Conservation (phyloP, 805 yeast genomes). For the Metschnikowia hibisci region DNA sequence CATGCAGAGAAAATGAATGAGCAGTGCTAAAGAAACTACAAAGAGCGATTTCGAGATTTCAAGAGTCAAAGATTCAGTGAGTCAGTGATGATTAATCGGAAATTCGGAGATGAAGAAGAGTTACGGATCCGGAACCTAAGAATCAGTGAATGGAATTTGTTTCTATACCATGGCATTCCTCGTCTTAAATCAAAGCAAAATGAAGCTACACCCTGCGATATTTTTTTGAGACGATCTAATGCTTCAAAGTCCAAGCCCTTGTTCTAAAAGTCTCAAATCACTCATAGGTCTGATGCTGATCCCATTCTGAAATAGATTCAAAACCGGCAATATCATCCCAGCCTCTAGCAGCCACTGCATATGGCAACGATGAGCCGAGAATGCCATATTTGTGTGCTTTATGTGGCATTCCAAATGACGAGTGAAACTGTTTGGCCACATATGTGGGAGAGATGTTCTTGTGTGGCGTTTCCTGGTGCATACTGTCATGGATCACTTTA, state of each 20-base stretch:
- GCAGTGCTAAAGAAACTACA: no score
- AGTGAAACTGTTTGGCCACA: constrained; percentile 52
- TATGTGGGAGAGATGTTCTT: constrained; percentile 50
- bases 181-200: no score
- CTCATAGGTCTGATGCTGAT: neutral
- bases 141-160: no score
- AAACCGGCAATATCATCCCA: constrained; percentile 33
- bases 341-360: constrained; percentile 43
- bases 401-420: constrained; percentile 52
- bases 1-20: constrained; percentile 13
- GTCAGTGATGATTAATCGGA: no score
- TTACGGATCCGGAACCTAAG: no score
- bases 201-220: no score
- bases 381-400: constrained; percentile 38
- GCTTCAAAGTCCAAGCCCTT: no score
- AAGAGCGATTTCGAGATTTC: no score
- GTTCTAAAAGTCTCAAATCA: neutral
- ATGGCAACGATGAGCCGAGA: constrained; percentile 51
- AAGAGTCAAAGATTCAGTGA: no score
- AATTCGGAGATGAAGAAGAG: no score
- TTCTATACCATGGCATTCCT: no score
- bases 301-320: neutral
- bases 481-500: constrained; percentile 4
- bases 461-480: constrained; percentile 2
- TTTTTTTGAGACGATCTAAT: no score